Base-by-base conservation (phyloP, 345 rosid species). In the Eucalyptus erythrocorys region DNA sequence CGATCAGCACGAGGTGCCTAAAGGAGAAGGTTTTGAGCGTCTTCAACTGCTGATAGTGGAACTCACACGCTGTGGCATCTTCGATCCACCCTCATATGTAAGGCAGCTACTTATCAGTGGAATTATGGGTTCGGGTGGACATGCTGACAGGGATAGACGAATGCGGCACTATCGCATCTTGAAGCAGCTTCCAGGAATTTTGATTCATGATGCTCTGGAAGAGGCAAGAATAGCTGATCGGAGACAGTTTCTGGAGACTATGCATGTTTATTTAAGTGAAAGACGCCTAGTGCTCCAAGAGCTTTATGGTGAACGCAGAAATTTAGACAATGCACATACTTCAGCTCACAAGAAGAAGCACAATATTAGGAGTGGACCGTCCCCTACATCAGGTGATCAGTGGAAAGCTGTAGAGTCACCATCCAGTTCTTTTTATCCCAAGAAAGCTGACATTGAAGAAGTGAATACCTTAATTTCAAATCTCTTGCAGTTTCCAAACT, bases 101-200 rank as follows among this genome's bases (percentile, higher is more conserved):
- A 94, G 99, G 90, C 99, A 97, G 93, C 94, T 98, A 85, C 92
- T 98, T 88, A 93, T 95, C 91, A 95, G 99, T 92, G 99, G 99
- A 88, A 94, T 95, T 89, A 92, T 95, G 90, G 99, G 97, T 92
- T 64, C 84, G 86, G 91, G 91, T 87, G 92, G 93, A 87, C 91
- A 95, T 48, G 91, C 87, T 88, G 96, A 97, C 79, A 79, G 87
- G 87, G 94, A 92, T 88, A 95, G 94, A 87, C 94, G 92, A 91
- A 95, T 89, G 93, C 94, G 99, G 71, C 99, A 98, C 88, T 93
- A 95, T 90, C 93, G 92, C 80, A 88, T 98, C 91, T 92, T 98
- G 92, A 97, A 96, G 94, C 97, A 94, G 90, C 94, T 98, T 22
- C 99, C 99, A 79, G 98, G 94, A 87, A 81, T 55, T 88, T 94